phyloP scores from a whole-genome alignment of 2,329 filamentous ascomycete genomes.

The Trichophyton simii region DNA sequence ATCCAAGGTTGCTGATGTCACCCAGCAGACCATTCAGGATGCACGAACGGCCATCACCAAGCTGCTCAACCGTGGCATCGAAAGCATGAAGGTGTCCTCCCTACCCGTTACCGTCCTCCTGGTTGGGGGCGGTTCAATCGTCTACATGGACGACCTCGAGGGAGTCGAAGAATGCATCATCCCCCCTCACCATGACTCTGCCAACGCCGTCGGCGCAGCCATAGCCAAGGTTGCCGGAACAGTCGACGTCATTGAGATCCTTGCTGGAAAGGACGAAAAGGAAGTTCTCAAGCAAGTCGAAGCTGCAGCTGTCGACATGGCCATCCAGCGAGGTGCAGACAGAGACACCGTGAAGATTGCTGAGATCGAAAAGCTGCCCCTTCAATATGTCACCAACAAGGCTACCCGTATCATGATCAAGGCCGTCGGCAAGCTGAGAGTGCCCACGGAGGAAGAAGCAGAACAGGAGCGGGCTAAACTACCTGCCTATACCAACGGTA shows the following conservation, averaged over 20 bases:
- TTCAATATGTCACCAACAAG: constrained; percentile 26
- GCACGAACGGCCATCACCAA: constrained; percentile 30
- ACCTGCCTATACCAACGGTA: not conserved
- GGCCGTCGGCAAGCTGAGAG: constrained; percentile 32
- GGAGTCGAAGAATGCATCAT: constrained; percentile 41
- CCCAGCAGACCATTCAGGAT: constrained; percentile 13
- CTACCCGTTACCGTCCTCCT: constrained; percentile 42
- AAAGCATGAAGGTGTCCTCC: constrained; percentile 45
- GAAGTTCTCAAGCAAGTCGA: constrained; percentile 16
- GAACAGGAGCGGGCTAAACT: not conserved
- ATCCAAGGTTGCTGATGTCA: constrained; percentile 15
- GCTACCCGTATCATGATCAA: constrained; percentile 26
- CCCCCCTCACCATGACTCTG: constrained; percentile 43
- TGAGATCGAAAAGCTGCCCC: constrained; percentile 32
- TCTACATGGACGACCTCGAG: constrained; percentile 37
- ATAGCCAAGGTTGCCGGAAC: constrained; percentile 44
- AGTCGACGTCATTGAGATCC: constrained; percentile 41
- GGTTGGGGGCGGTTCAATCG: constrained; percentile 46
- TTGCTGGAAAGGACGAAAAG: constrained; percentile 22
- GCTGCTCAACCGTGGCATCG: constrained; percentile 41
- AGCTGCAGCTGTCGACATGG: constrained; percentile 15
- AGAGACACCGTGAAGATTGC: constrained; percentile 31
- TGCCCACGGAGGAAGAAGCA: constrained; percentile 12
- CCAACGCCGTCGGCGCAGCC: constrained; percentile 50
- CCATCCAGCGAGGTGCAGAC: constrained; percentile 16